Conservation (phyloP, 805 yeast species). For the Wickerhamomyces subpelliculosus region DNA sequence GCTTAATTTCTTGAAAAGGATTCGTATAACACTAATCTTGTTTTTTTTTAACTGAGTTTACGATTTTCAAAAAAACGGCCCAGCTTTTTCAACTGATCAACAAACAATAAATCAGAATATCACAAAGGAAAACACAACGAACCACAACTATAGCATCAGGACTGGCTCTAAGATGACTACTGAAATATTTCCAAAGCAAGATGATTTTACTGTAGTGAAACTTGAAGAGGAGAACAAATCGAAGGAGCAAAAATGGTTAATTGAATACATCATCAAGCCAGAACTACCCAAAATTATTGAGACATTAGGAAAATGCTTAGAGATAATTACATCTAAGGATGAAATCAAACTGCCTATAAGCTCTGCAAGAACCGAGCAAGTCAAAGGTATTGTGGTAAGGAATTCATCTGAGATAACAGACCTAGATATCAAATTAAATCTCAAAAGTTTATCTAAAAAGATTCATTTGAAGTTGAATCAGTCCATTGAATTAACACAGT, state of each 20-base stretch:
- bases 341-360: slow-evolving; percentile 52
- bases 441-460: slow-evolving; percentile 35
- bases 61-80: no score
- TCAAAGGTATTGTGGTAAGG: slow-evolving; percentile 57
- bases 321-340: slow-evolving; percentile 29
- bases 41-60: no score
- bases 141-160: slow-evolving; percentile 1
- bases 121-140: slow-evolving; percentile 1
- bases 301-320: slow-evolving; percentile 33
- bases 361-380: slow-evolving; percentile 43
- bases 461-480: slow-evolving; percentile 30
- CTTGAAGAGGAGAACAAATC: slow-evolving; percentile 4
- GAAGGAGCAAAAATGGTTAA: slow-evolving; percentile 39
- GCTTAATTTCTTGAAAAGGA: no score
- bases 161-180: slow-evolving; percentile 22
- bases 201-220: slow-evolving; percentile 8
- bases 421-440: slow-evolving; percentile 33
- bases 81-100: no score
- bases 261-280: slow-evolving; percentile 38
- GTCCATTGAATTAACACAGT: slow-evolving; percentile 35
- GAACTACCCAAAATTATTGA: slow-evolving; percentile 41
- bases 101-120: no score
- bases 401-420: slow-evolving; percentile 46
- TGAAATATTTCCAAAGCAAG: slow-evolving; percentile 25
- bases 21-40: no score